phyloP scores from a whole-genome alignment of 805 yeast genomes.

The Candida ipomoeae region DNA sequence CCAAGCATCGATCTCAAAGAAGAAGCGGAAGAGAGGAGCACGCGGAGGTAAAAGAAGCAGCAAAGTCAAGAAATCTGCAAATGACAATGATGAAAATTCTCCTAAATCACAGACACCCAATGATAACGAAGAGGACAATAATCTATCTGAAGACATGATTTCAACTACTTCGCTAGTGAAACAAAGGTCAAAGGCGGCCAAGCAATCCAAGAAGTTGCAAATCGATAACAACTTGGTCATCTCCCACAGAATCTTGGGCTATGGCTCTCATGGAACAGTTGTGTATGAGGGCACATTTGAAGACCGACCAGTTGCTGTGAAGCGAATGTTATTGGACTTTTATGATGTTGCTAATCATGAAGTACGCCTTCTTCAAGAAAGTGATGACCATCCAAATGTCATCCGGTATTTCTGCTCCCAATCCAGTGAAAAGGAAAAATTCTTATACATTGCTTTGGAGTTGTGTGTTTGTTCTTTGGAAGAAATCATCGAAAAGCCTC shows the following conservation, averaged over 20 bases:
- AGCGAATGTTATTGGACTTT: conserved; percentile 87
- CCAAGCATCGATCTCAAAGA: conserved; percentile 27
- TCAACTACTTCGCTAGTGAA: conserved; percentile 28
- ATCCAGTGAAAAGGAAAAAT: conserved; percentile 64
- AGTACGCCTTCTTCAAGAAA: conserved; percentile 79
- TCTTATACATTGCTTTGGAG: conserved; percentile 89
- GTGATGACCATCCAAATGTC: conserved; percentile 96
- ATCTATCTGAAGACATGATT: conserved; percentile 11
- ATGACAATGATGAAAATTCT: conserved; percentile 31
- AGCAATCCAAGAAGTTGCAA: conserved; percentile 29
- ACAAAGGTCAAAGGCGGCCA: conserved; percentile 13
- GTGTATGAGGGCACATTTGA: conserved; percentile 90
- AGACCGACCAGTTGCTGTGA: conserved; percentile 91
- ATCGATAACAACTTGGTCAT: conserved; percentile 53
- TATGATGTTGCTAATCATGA: conserved; percentile 94
- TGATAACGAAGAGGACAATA: not conserved
- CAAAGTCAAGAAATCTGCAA: conserved; percentile 19
- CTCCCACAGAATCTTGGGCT: conserved; percentile 77
- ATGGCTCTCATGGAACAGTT: conserved; percentile 95
- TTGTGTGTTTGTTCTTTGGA: conserved; percentile 86
- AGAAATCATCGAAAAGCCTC: conserved; percentile 59
- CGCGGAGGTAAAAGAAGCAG: conserved; percentile 72
- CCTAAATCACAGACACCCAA: conserved; percentile 7
- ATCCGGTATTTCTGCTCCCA: conserved; percentile 92
- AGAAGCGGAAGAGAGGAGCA: conserved; percentile 76